Evolutionary conservation across 176 grass and related monocot species (phyloP).

Genomic region (Pontederia paniculata): DNA sequence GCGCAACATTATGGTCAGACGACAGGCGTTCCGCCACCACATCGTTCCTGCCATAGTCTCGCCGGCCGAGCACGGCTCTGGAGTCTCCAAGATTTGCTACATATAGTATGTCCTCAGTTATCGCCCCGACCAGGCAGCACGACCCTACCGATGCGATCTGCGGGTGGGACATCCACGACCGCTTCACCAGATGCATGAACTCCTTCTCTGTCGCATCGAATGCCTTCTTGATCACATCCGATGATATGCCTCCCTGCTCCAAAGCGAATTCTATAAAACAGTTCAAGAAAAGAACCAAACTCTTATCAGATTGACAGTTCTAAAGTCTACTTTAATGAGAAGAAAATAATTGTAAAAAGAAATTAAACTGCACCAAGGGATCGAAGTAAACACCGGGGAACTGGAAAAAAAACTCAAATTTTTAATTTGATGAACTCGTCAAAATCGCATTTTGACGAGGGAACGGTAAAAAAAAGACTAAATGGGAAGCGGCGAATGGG

Average conservation of each 20-base stretch:
- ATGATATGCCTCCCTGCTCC: constrained; percentile 21
- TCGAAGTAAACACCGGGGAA: not conserved
- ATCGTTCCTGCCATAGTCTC: not conserved
- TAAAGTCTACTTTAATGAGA: not conserved
- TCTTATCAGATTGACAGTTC: not conserved
- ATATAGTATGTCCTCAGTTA: constrained; percentile 11
- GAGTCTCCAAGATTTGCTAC: constrained; percentile 35
- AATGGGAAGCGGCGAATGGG: not conserved
- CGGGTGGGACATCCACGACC: constrained; percentile 6
- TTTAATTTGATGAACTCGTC: not conserved
- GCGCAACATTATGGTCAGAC: constrained; percentile 25
- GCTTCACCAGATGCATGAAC: constrained; percentile 19
- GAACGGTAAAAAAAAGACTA: not conserved
- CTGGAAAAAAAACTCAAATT: constrained; percentile 6
- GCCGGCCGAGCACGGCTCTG: constrained; percentile 16
- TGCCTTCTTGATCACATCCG: constrained; percentile 21
- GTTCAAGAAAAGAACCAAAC: not conserved
- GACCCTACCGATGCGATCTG: constrained; percentile 22
- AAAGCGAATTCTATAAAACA: constrained; percentile 6
- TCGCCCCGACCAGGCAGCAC: constrained; percentile 27
- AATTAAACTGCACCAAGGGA: not conserved
- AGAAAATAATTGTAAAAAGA: not conserved
- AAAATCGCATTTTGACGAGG: not conserved
- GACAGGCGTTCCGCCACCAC: constrained; percentile 13
- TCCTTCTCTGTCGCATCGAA: constrained; percentile 27